Base-by-base conservation (phyloP, 768 basidiomycete genomes). In the Mycena rebaudengoi region DNA sequence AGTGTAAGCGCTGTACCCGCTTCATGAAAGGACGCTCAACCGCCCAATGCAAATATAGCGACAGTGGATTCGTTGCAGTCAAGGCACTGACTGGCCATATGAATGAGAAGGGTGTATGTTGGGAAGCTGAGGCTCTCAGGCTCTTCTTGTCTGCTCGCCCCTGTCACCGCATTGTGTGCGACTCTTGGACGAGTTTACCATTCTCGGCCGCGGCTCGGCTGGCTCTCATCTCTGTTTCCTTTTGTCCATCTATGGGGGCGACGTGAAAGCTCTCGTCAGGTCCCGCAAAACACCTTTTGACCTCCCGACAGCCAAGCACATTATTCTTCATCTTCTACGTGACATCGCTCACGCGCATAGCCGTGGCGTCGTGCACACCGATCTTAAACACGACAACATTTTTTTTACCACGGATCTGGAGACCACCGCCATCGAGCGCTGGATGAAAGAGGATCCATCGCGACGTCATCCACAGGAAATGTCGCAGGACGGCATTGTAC, bases 321-420 rank as follows among this genome's bases (percentile, higher is more conserved):
- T 76, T 21, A 52, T 71, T 21, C 60, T 69, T 28, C 72, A 75
- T 55, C 50, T 65, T 30, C 58, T 76, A n/a, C 69, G 54, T 4
- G 74, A 72, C 13, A 44, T 75, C 49, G 63, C 67, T 14, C 65
- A 68, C 37, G 50, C 64, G 35, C 74, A 76, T 50, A 21, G 46
- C 13, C 58, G 69, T 35, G 58, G 65, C 12, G 41, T 75, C 16
- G 71, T 73, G 7, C 75, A 76, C 59, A 75, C 74, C 26, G 75
- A 75, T 68, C 40, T 76, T n/a, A 75, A 75, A 46, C 66, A 40
- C 39, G 74, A 74, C 66, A 75, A 76, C 51, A 72, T 76, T 35
- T 50, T 74, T 25, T 71, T 73, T 58, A 43, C 62, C 37, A 60
- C 69, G 35, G 57, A 59, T n/a, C 33, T 59, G 46, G 37, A 40